Evolutionary conservation across 73 alveolate genomes (phyloP).

Genomic region (Breviolum minutum): DNA sequence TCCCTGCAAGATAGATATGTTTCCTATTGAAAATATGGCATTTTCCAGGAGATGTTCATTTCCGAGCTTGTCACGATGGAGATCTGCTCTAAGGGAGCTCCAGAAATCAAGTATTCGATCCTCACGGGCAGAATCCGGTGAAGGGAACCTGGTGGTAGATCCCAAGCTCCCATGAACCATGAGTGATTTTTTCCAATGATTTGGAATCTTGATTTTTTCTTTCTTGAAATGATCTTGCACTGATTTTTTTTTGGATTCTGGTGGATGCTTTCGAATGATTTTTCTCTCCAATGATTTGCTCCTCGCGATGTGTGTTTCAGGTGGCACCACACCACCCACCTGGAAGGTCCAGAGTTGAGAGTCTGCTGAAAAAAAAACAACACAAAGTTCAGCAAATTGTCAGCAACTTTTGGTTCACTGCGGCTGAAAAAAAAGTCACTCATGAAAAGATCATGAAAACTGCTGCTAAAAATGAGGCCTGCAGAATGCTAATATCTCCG

Average conservation of each 20-base stretch:
- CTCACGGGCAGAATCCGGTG: not conserved
- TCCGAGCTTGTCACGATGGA: constrained; percentile 22
- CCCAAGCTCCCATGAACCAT: not conserved
- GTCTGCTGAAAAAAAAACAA: not conserved
- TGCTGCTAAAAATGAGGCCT: not conserved
- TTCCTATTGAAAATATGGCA: too few species aligned
- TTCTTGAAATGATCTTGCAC: too few species aligned
- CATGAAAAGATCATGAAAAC: not conserved
- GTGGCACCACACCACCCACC: constrained; percentile 86
- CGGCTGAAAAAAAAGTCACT: not conserved
- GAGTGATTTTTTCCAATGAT: not conserved
- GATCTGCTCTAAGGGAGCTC: constrained; percentile 93
- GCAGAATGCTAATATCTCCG: constrained; percentile 93
- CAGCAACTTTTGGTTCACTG: not conserved
- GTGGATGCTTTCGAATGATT: too few species aligned
- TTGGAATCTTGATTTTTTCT: too few species aligned
- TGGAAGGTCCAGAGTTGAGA: not conserved
- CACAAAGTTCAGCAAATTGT: not conserved
- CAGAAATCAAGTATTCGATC: constrained; percentile 89
- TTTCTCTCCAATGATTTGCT: not conserved
- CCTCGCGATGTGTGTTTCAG: constrained; percentile 92
- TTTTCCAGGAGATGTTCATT: not conserved
- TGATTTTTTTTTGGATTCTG: too few species aligned
- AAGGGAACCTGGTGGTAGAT: too few species aligned
- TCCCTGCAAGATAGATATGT: not conserved